These are phyloP conservation scores for Acorus gramineus DNA, from an alignment of 106 monocot genomes.

Conservation along the genomic window DNA sequence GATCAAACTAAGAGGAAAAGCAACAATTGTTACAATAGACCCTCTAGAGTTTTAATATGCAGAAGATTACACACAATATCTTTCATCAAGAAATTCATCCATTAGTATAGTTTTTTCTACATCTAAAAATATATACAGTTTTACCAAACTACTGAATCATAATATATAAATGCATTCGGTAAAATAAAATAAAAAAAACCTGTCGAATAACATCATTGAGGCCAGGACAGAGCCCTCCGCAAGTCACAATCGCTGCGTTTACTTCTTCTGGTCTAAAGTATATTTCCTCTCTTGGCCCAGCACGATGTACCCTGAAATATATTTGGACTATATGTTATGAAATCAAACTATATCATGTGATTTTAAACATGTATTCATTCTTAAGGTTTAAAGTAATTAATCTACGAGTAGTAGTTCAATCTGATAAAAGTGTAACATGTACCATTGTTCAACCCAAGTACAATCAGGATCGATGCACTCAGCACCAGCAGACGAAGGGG, in stretches of 20 bases:
- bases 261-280: slow-evolving; percentile 23
- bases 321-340: background rate
- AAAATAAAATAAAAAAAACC: slow-evolving; percentile 3
- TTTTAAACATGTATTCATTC: background rate
- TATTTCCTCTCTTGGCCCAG: slow-evolving; percentile 24
- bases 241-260: slow-evolving; percentile 27
- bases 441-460: slow-evolving; percentile 30
- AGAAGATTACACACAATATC: too few relatives aligned
- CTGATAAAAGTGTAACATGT: background rate
- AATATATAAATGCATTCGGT: too few relatives aligned
- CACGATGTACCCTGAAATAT: slow-evolving; percentile 25
- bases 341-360: background rate
- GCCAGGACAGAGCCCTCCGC: slow-evolving; percentile 28
- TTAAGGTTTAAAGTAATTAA: background rate
- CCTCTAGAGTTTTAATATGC: too few relatives aligned
- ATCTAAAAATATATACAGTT: too few relatives aligned
- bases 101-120: too few relatives aligned
- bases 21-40: too few relatives aligned
- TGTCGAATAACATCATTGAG: slow-evolving; percentile 29
- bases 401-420: background rate
- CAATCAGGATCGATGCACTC: slow-evolving; percentile 24
- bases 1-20: too few relatives aligned
- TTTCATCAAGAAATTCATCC: too few relatives aligned
- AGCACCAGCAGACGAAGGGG: slow-evolving; percentile 23
- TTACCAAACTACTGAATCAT: too few relatives aligned